Evolutionary conservation across 306 rosid species (phyloP), one percentile per base, ranked within the genome.

Genomic region (Clitoria ternatea): DNA sequence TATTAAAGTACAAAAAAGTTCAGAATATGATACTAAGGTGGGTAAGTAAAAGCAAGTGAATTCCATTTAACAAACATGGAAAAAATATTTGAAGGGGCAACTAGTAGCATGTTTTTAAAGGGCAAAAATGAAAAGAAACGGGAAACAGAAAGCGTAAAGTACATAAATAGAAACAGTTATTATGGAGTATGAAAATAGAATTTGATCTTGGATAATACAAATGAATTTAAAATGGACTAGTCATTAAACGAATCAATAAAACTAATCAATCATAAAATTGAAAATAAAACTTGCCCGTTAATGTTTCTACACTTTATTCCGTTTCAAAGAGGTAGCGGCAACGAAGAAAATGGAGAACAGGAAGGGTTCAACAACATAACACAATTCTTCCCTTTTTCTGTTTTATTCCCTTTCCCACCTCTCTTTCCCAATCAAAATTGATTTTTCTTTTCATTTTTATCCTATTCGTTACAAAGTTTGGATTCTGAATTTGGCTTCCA

Each of bases 241-340:
- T n/a, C n/a, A n/a, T n/a, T n/a, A n/a, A n/a, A n/a, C n/a, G n/a
- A n/a, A n/a, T n/a, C n/a, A n/a, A n/a, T n/a, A n/a, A n/a, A n/a
- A n/a, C n/a, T n/a, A n/a, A n/a, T n/a, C n/a, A n/a, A n/a, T n/a
- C n/a, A n/a, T n/a, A n/a, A n/a, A 35, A 39, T 9, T 23, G 75
- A 69, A 37, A 50, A 40, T n/a, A 27, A 70, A 43, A 43, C 57
- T 4, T 43, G 66, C 4, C 75, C 42, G 75, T 53, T 70, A 53
- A 39, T 27, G n/a, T 27, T n/a, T n/a, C n/a, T n/a, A n/a, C n/a
- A n/a, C n/a, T 15, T 13, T 47, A 18, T 30, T 47, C 43, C 22
- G 47, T 66, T 66, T 66, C 60, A 59, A 71, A 71, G 8, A 29
- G 11, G 32, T 83, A 74, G 86, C 92, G 82, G 83, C 85, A 82